A percentile compares a stretch with the other conserved stretches of the same genome.
Evolutionary conservation across 2,329 filamentous ascomycete genomes (phyloP).

Genomic region (Pseudopithomyces maydicus): DNA sequence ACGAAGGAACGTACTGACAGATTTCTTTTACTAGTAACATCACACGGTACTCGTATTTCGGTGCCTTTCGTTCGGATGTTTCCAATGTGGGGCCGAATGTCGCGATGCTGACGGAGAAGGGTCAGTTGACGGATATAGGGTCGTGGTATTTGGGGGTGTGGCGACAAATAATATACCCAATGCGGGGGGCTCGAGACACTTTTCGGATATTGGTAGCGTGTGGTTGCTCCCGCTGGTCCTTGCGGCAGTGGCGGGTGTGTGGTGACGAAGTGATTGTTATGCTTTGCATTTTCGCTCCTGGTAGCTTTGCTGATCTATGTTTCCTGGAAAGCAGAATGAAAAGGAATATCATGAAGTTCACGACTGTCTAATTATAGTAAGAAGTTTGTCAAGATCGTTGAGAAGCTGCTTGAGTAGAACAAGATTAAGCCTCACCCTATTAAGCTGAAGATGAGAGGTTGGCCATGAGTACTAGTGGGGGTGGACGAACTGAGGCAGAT

Average conservation of each 20-base stretch:
- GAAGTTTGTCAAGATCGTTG: too few relatives aligned
- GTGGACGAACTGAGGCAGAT: too few relatives aligned
- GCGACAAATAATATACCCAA: slow-evolving; percentile 44
- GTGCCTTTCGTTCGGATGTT: slow-evolving; percentile 70
- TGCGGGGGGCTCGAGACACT: neutral
- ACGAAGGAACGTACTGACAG: neutral
- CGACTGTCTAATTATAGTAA: too few relatives aligned
- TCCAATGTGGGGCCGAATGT: slow-evolving; percentile 78
- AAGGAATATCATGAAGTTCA: too few relatives aligned
- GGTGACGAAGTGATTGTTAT: neutral
- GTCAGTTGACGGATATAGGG: slow-evolving; percentile 75
- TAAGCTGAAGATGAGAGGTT: too few relatives aligned
- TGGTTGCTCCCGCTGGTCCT: neutral
- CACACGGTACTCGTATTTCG: slow-evolving; percentile 75
- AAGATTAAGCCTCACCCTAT: too few relatives aligned
- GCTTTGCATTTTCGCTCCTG: neutral
- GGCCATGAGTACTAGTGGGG: too few relatives aligned
- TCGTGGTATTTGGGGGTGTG: slow-evolving; percentile 70
- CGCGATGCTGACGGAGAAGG: slow-evolving; percentile 70
- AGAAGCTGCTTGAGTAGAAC: too few relatives aligned
- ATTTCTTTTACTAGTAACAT: slow-evolving; percentile 52
- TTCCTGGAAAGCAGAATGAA: too few relatives aligned
- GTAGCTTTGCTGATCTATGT: too few relatives aligned
- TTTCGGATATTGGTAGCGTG: neutral
- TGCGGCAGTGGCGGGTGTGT: neutral